Evolutionary conservation across 1,284 basidiomycete species (phyloP).

Genomic region (Mycosarcoma maydis): DNA sequence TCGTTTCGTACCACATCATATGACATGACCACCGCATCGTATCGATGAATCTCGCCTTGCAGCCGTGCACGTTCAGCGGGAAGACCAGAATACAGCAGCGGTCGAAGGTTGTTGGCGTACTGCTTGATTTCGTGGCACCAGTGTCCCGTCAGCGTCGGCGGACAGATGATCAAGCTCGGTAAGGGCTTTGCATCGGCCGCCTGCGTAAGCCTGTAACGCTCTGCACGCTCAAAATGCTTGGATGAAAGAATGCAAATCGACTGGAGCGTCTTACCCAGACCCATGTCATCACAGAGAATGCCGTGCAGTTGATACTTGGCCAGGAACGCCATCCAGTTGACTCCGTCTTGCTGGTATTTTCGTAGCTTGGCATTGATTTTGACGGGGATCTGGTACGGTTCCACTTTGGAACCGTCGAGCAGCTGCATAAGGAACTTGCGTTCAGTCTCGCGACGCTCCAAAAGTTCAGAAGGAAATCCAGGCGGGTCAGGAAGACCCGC

Average conservation of each 20-base stretch:
- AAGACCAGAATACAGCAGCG: conserved; percentile 89
- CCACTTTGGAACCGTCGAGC: conserved; percentile 81
- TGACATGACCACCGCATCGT: conserved; percentile 91
- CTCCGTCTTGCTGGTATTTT: conserved; percentile 97
- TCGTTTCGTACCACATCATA: conserved; percentile 98
- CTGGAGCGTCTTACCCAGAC: conserved; percentile 96
- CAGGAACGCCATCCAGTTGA: conserved; percentile 98
- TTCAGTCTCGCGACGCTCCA: conserved; percentile 79
- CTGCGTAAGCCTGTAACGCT: conserved; percentile 76
- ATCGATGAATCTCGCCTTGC: conserved; percentile 43
- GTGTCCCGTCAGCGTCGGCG: conserved; percentile 93
- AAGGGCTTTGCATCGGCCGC: conserved; percentile 84
- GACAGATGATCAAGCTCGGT: conserved; percentile 94
- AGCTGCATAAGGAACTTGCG: conserved; percentile 92
- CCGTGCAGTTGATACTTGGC: conserved; percentile 87
- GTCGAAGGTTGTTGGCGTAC: conserved; percentile 85
- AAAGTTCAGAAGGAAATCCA: conserved; percentile 87
- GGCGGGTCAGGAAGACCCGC: conserved; percentile 94
- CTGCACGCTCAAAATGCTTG: conserved; percentile 87
- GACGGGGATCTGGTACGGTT: conserved; percentile 87
- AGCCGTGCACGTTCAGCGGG: conserved; percentile 81
- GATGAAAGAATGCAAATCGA: conserved; percentile 96
- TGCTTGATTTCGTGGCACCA: conserved; percentile 98
- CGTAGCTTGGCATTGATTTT: conserved; percentile 91
- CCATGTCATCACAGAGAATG: conserved; percentile 99